Conservation (phyloP, 371 early-diverging fungal species). For the Coelomomyces lativittatus region DNA sequence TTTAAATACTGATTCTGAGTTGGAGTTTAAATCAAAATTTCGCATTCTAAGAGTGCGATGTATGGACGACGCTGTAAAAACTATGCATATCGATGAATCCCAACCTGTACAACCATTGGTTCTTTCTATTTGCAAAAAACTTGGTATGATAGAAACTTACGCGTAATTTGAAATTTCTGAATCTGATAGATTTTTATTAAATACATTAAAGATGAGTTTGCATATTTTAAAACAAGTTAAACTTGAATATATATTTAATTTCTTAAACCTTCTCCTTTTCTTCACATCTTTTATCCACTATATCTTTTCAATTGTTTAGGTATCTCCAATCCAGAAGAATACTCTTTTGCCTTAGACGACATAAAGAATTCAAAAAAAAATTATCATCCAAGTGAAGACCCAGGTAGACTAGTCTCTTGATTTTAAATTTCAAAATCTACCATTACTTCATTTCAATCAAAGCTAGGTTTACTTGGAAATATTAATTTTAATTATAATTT, state of each 20-base stretch:
- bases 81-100: conserved; percentile 28
- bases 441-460: too few species aligned
- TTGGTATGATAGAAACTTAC: conserved; percentile 23
- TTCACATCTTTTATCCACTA: neutral
- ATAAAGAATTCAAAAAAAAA: conserved; percentile 3
- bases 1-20: conserved; percentile 16
- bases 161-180: too few species aligned
- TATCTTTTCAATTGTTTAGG: conserved; percentile 2
- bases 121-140: conserved; percentile 18
- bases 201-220: too few species aligned
- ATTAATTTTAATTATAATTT: neutral
- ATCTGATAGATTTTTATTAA: too few species aligned
- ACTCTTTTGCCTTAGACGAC: conserved; percentile 15
- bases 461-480: neutral
- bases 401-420: neutral
- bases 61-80: conserved; percentile 23
- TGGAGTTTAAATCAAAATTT: conserved; percentile 36
- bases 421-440: neutral
- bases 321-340: conserved; percentile 27
- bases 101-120: conserved; percentile 12
- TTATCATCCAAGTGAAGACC: neutral
- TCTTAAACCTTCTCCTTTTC: neutral
- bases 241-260: neutral
- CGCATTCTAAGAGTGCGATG: conserved; percentile 18
- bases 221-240: neutral